Evolutionary conservation across 2,329 filamentous ascomycete species (phyloP).

Genomic region (Penicillium sp.): DNA sequence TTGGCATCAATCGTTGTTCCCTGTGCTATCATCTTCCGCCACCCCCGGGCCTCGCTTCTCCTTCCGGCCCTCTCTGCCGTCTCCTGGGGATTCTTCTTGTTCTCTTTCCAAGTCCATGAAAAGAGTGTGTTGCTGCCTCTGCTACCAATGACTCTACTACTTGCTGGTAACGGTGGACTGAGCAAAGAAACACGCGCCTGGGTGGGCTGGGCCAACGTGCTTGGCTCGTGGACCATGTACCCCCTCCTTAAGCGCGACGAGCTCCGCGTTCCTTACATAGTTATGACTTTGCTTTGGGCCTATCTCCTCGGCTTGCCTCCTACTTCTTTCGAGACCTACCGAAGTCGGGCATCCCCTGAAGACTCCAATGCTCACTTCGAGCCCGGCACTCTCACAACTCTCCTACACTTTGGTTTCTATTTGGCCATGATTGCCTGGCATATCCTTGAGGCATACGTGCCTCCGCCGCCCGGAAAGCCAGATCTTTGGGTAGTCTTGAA

Average conservation of each 20-base stretch:
- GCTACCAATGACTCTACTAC: constrained; percentile 85
- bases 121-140: constrained; percentile 93
- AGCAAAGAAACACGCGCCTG: constrained; percentile 75
- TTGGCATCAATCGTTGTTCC: constrained; percentile 74
- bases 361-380: constrained; percentile 45
- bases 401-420: constrained; percentile 77
- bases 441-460: constrained; percentile 65
- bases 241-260: constrained; percentile 84
- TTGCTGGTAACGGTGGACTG: constrained; percentile 76
- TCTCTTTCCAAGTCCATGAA: constrained; percentile 97
- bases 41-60: constrained; percentile 72
- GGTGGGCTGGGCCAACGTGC: constrained; percentile 93
- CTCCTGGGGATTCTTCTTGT: constrained; percentile 96
- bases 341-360: constrained; percentile 44
- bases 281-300: constrained; percentile 83
- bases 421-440: constrained; percentile 79
- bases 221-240: constrained; percentile 91
- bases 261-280: constrained; percentile 77
- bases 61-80: constrained; percentile 79
- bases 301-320: constrained; percentile 88
- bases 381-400: constrained; percentile 59
- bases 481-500: constrained; percentile 95
- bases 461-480: constrained; percentile 73
- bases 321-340: constrained; percentile 68
- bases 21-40: constrained; percentile 74